phyloP scores from a whole-genome alignment of 2,329 filamentous ascomycete genomes.

The Camptophora hylomeconis region DNA sequence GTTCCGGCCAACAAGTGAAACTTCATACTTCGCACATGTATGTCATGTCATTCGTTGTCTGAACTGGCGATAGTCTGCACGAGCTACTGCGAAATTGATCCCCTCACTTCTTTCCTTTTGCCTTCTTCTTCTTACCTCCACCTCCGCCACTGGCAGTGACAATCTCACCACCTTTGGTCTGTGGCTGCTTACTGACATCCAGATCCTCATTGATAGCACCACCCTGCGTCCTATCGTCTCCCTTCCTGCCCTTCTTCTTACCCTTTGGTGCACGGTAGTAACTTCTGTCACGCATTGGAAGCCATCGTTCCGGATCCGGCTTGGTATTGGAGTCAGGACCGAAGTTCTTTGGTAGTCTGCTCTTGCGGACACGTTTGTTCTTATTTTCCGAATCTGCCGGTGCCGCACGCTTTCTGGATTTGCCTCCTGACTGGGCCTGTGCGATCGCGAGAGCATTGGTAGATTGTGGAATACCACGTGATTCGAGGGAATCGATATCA shows the following conservation, averaged over 20 bases:
- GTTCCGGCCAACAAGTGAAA: too few species aligned
- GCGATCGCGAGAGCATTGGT: constrained; percentile 18
- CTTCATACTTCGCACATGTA: too few species aligned
- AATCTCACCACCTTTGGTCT: constrained; percentile 19
- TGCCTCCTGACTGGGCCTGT: constrained; percentile 14
- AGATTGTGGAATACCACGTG: constrained; percentile 28
- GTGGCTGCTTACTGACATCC: constrained; percentile 34
- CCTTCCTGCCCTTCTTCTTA: constrained; percentile 82
- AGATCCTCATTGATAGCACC: constrained; percentile 63
- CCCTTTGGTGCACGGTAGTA: constrained; percentile 74
- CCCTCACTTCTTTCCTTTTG: constrained; percentile 33
- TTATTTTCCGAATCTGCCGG: constrained; percentile 21
- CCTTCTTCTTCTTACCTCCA: constrained; percentile 34
- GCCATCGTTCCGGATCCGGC: constrained; percentile 82
- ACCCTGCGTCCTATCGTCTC: constrained; percentile 67
- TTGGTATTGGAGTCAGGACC: constrained; percentile 60
- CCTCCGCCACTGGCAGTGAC: constrained; percentile 23
- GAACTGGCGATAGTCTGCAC: too few species aligned
- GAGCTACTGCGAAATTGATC: too few species aligned
- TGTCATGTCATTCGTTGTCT: too few species aligned
- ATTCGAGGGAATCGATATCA: constrained; percentile 32
- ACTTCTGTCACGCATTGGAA: constrained; percentile 78
- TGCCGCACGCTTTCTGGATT: constrained; percentile 28
- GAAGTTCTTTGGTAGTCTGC: constrained; percentile 34
- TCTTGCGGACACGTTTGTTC: constrained; percentile 32